Percentiles rank a stretch among this genome's conserved stretches.
Conservation (phyloP, 257 asterid species). For the Echium plantagineum region DNA sequence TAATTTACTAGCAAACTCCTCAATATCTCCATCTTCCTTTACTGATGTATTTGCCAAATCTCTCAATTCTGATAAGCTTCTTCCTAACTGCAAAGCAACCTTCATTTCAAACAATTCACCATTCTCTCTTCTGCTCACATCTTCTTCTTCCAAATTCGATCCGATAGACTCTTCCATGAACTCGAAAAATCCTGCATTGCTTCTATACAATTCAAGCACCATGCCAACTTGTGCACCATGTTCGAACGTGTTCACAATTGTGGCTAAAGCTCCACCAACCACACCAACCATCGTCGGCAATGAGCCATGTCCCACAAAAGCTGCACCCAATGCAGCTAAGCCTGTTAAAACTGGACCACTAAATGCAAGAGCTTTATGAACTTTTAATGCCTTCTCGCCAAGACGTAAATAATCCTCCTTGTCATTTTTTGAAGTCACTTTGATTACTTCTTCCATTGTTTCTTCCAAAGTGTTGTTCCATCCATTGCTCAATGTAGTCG, state of each 20-base stretch:
- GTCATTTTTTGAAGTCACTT: too few species aligned
- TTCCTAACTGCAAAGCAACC: slow-evolving; percentile 49
- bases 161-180: slow-evolving; percentile 51
- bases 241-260: too few species aligned
- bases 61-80: slow-evolving; percentile 53
- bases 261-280: too few species aligned
- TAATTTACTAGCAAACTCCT: too few species aligned
- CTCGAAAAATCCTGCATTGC: slow-evolving; percentile 63
- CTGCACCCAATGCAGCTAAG: slow-evolving; percentile 43
- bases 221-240: too few species aligned
- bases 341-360: slow-evolving; percentile 52
- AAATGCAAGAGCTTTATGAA: slow-evolving; percentile 33
- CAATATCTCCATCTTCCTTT: too few species aligned
- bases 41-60: too few species aligned
- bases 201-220: slow-evolving; percentile 71
- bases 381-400: slow-evolving; percentile 38
- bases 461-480: too few species aligned
- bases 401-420: too few species aligned
- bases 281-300: slow-evolving; percentile 39
- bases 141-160: slow-evolving; percentile 33
- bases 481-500: too few species aligned
- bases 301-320: slow-evolving; percentile 21
- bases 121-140: slow-evolving; percentile 40
- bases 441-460: too few species aligned
- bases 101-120: slow-evolving; percentile 57